Evolutionary conservation across 768 basidiomycete genomes (phyloP), one percentile per base, ranked within the genome.

Genomic region (Nidularia pulvinata): DNA sequence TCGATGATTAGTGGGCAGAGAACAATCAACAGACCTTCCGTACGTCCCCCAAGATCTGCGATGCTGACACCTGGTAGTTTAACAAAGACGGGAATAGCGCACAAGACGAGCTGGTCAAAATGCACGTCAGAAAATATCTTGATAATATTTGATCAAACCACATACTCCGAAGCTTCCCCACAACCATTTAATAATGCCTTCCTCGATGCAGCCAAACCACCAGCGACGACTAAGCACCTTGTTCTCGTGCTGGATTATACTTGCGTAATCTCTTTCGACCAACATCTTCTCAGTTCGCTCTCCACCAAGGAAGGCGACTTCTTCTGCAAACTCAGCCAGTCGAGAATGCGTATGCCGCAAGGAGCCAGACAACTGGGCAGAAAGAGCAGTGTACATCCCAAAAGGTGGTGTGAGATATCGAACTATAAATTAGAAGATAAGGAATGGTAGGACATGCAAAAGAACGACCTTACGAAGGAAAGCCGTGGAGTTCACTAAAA

Each of bases 121-220:
- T 19, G 19, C 19, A 19, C 19, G 19, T 19, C 19, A 19, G 19
- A 19, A 19, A 19, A 19, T 19, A 19, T 19, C 19, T 19, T 19
- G 19, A 19, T 19, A 19, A 19, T 19, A 19, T 19, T 13, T 25
- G 48, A 22, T 33, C 32, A 46, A 46, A n/a, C 16, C 35, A 79
- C 86, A 53, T 63, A 95, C 87, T 37, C 96, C 96, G 66, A 95
- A 89, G 66, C 88, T 89, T 59, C 96, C 95, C 96, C 96, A 99
- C 6, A 95, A 63, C 89, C 88, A 98, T 71, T 99, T 98, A 62
- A 98, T 88, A 44, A 99, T 86, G 2, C 92, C 94, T 69, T 98
- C 96, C 68, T 99, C 96, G 14, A 88, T 82, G 64, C 94, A 90
- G 1, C 89, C 85, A 68, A 96, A 93, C 89, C 88, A 92, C 81